Evolutionary conservation across 2,329 filamentous ascomycete genomes (phyloP).

Genomic region (Taxawa tesnikishii): DNA sequence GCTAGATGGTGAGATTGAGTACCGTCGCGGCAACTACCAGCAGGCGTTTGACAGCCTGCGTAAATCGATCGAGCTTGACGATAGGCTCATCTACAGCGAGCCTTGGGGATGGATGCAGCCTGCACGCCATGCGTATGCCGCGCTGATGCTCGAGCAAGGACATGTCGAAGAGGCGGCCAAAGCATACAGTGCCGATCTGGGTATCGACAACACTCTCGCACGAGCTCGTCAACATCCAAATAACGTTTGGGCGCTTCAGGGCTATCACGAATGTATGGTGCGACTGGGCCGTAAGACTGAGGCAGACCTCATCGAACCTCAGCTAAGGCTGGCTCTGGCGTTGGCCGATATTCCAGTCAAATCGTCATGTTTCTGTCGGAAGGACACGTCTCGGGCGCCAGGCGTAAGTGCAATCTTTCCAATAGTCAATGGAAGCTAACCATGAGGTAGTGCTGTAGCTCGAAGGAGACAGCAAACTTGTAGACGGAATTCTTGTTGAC

Average conservation of each 20-base stretch:
- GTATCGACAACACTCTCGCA: conserved; percentile 40
- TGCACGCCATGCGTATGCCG: conserved; percentile 55
- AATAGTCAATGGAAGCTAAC: too few species aligned
- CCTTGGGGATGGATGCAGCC: conserved; percentile 74
- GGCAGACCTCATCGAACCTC: conserved; percentile 33
- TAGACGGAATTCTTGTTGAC: too few species aligned
- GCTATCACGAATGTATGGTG: conserved; percentile 57
- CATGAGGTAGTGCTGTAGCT: too few species aligned
- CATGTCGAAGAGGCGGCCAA: conserved; percentile 22
- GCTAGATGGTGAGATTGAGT: conserved; percentile 63
- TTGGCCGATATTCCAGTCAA: conserved; percentile 47
- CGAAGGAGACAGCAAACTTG: too few species aligned
- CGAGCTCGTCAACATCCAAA: conserved; percentile 55
- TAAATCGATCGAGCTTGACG: conserved; percentile 45
- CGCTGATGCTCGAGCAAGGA: conserved; percentile 54
- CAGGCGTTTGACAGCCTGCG: conserved; percentile 46
- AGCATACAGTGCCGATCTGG: conserved; percentile 27
- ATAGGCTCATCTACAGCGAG: conserved; percentile 55
- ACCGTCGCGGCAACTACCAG: conserved; percentile 48
- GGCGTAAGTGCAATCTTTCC: too few species aligned
- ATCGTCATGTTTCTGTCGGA: conserved; percentile 49
- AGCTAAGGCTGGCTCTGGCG: conserved; percentile 40
- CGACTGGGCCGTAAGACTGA: conserved; percentile 38
- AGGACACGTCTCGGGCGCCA: too few species aligned
- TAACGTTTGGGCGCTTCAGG: conserved; percentile 66